A percentile compares a stretch with the other conserved stretches of the same genome.
Conservation (phyloP, 495 filamentous ascomycete genomes). For the Schizothecium vesticola region DNA sequence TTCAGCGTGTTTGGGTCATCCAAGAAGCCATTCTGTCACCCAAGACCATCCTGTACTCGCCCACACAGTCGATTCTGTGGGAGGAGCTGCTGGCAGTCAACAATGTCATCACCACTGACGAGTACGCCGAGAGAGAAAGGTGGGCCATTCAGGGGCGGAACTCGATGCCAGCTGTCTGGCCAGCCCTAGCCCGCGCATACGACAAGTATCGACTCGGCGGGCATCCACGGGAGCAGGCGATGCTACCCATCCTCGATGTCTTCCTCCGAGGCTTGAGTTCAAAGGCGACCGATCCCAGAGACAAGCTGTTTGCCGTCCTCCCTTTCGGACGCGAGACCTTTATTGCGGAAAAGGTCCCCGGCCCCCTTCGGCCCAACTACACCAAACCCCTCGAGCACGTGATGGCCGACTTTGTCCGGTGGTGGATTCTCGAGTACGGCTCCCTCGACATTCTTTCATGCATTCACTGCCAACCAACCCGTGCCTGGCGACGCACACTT, state of each 20-base stretch:
- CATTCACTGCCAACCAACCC: conserved; percentile 5
- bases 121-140: not conserved
- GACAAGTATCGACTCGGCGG: not conserved
- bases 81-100: conserved; percentile 1
- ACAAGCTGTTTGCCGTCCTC: conserved; percentile 10
- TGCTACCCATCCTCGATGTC: conserved; percentile 3
- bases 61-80: not conserved
- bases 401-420: conserved; percentile 6
- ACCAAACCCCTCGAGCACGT: not conserved
- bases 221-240: not conserved
- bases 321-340: conserved; percentile 11
- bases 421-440: conserved; percentile 9
- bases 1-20: conserved; percentile 12
- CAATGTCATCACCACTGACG: not conserved
- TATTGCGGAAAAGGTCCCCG: not conserved
- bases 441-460: conserved; percentile 7
- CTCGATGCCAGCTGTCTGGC: conserved; percentile 6
- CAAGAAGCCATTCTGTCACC: conserved; percentile 5
- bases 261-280: conserved; percentile 3
- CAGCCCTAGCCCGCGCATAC: not conserved
- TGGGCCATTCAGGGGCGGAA: not conserved
- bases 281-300: conserved; percentile 11
- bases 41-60: not conserved
- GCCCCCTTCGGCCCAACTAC: conserved; percentile 3
- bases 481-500: conserved; percentile 5